Evolutionary conservation across 768 basidiomycete species (phyloP).

Genomic region (Tylopilus rubrobrunneus): DNA sequence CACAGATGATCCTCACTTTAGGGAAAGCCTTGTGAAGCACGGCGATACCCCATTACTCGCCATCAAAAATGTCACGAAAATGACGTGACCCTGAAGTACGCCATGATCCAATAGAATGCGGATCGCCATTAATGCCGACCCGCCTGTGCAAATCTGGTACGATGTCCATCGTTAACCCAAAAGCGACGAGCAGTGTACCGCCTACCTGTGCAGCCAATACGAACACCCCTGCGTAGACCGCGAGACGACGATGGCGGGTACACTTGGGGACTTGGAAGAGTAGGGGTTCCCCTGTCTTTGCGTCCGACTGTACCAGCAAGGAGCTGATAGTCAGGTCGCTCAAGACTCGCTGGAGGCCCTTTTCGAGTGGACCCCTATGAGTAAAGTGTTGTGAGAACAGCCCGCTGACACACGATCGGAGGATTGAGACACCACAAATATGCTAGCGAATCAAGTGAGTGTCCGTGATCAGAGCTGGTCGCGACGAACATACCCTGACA

Average conservation of each 20-base stretch:
- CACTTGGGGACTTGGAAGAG: slow-evolving; percentile 76
- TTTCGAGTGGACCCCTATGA: slow-evolving; percentile 75
- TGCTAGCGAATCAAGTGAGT: slow-evolving; percentile 37
- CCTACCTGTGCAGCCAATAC: slow-evolving; percentile 83
- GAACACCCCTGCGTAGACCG: slow-evolving; percentile 75
- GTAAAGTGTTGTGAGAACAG: background rate
- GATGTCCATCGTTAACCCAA: background rate
- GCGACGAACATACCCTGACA: slow-evolving; percentile 43
- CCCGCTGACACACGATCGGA: slow-evolving; percentile 65
- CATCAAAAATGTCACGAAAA: slow-evolving; percentile 88
- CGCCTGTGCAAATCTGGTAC: slow-evolving; percentile 86
- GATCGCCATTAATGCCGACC: slow-evolving; percentile 92
- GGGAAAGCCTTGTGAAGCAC: slow-evolving; percentile 84
- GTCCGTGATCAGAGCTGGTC: background rate
- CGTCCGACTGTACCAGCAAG: slow-evolving; percentile 86
- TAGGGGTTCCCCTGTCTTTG: slow-evolving; percentile 80
- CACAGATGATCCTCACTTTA: slow-evolving; percentile 76
- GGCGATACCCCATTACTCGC: slow-evolving; percentile 77
- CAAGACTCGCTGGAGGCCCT: slow-evolving; percentile 85
- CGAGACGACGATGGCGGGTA: slow-evolving; percentile 62
- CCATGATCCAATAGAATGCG: slow-evolving; percentile 93
- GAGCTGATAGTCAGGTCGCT: slow-evolving; percentile 85
- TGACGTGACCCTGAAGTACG: slow-evolving; percentile 75
- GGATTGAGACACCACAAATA: slow-evolving; percentile 85
- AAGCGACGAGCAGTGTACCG: background rate